A percentile compares a stretch with the other conserved stretches of the same genome.
Conservation (phyloP, 1,139 yeast genomes). For the Debaryomycetaceae sp. region DNA sequence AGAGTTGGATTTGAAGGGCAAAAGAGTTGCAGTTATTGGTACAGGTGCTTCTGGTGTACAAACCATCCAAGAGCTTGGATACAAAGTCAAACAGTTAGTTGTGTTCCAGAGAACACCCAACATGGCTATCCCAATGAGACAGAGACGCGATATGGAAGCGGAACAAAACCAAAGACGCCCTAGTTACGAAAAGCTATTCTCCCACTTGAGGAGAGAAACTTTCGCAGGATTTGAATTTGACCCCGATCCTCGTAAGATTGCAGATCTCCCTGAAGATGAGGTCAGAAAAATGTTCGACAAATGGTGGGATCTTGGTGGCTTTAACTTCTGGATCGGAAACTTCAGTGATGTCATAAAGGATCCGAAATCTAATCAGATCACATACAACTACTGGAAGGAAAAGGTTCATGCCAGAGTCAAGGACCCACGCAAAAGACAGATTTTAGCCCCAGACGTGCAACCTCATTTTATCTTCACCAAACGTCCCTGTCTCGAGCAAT, state of each 20-base stretch:
- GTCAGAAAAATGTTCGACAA: conserved; percentile 1
- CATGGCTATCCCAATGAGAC: conserved; percentile 1
- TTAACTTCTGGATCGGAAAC: neutral
- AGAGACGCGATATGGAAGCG: neutral
- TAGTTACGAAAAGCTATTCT: neutral
- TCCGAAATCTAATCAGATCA: conserved; percentile 13
- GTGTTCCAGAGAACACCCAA: conserved; percentile 1
- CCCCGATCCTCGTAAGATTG: neutral
- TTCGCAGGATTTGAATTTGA: conserved; percentile 1
- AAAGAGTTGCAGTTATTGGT: conserved; percentile 1
- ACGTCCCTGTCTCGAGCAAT: conserved; percentile 21
- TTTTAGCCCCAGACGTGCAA: conserved; percentile 18
- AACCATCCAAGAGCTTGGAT: conserved; percentile 1
- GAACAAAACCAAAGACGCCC: neutral
- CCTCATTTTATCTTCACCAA: conserved; percentile 22
- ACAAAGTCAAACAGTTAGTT: neutral
- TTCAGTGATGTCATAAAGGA: conserved; percentile 13
- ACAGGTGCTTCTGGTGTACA: conserved; percentile 2
- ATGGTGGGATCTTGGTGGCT: neutral
- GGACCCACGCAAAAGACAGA: conserved; percentile 15
- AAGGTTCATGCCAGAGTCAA: conserved; percentile 14
- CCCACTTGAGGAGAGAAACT: neutral
- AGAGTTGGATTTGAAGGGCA: neutral
- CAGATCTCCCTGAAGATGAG: neutral
- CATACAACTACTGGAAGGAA: conserved; percentile 20